Base-by-base conservation (phyloP, 345 rosid species). In the Murraya koenigii region DNA sequence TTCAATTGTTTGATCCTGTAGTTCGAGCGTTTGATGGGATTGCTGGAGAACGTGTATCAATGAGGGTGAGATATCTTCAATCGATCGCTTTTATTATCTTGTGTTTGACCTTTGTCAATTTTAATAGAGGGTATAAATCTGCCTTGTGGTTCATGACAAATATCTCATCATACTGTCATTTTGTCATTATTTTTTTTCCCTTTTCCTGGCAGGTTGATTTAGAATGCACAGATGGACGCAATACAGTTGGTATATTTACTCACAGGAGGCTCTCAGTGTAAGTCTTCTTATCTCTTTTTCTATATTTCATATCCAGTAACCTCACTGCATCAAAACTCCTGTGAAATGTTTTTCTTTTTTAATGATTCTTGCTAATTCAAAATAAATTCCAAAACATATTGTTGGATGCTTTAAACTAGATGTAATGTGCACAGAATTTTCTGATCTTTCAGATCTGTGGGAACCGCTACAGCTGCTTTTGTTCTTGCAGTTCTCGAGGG, bases 401-500 rank as follows among this genome's bases (percentile, higher is more conserved):
- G 35, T 44, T 52, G 36, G n/a, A 23, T 38, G 49, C 33, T 73
- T 52, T 13, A 49, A 56, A 44, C 61, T 58, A 36, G 56, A 20
- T 33, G 36, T 22, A 17, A 66, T 23, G 39, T 15, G 38, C 20
- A 15, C 59, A 13, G 38, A 17, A 6, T 39, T 36, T 55, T 61
- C 14, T 25, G 69, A 59, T 35, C 26, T 86, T 82, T 81, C 87
- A 96, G 98, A 76, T 86, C 90, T 0, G 99, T 93, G 67, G 98
- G 99, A 71, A 83, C 58, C 32, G 80, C 99, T 19, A 74, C 77
- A 13, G 93, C 99, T 56, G 95, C 97, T 65, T 95, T 93, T 82
- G 97, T 71, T 68, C 73, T 91, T 30, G 93, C 98, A 67, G 80
- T 95, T 74, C 98, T 95, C 23, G 98, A 95, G 84, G 99, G 99